Base-by-base conservation (phyloP, 148 eudicot genomes). In the Silene latifolia region DNA sequence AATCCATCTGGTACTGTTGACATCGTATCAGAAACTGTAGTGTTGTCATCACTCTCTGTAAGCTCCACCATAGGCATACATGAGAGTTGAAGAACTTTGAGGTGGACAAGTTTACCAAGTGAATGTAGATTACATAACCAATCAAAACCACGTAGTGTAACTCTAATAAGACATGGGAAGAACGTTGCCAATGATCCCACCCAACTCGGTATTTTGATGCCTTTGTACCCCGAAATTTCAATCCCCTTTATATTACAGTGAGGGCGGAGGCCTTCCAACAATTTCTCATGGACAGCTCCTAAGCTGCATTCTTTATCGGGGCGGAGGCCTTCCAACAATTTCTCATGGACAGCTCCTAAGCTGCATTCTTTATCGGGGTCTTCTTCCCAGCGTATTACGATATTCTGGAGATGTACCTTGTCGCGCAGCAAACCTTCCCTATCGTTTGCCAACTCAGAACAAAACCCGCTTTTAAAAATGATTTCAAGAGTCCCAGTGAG, bases 191-290 rank as follows among this genome's bases (percentile, higher is more conserved):
- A 13, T 18, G 69, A 27, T 27, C 10, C 54, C 1, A 32, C 46
- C 74, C 67, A 69, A 24, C 23, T 25, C 25, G 79, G 68, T n/a
- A 77, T 21, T 13, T 5, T 27, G 5, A 32, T 3, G 14, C 69
- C 61, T 46, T 3, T 57, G 56, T 67, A 76, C 15, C 47, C 60
- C 13, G 5, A 0, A 23, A 76, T 69, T 1, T 18, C 23, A 21
- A 76, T 59, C 68, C 15, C 57, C n/a, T 19, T 59, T 46, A 76
- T 18, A 59, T 69, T 35, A 44, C 19, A 5, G 8, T 70, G 75
- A 23, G 80, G 80, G 27, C 72, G 47, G 4, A 77, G 63, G 29
- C 54, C 11, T 29, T 63, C 75, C 24, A 77, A 18, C 10, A 27
- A 39, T 39, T 5, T 62, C 27, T 77, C 70, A 48, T 70, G 18